Percentiles rank a stretch among this genome's conserved stretches.
These are phyloP conservation scores for Debaryomyces udenii DNA, from an alignment of 1,139 yeast species.

Conservation along the genomic window DNA sequence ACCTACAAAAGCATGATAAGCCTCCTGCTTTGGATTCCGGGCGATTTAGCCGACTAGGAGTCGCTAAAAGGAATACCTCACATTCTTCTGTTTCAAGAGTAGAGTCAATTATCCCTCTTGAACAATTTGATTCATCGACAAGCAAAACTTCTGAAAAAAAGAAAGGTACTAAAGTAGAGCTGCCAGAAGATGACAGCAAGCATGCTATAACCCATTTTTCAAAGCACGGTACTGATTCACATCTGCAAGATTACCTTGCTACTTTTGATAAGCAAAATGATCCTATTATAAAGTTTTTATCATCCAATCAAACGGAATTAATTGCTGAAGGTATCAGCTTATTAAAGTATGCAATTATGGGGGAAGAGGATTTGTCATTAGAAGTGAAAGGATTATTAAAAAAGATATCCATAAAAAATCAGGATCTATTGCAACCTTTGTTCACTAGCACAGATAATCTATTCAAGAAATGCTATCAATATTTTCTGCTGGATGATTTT, in stretches of 20 bases:
- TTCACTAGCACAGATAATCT: slow-evolving; percentile 30
- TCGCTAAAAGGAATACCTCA: slow-evolving; percentile 13
- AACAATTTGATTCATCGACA: not conserved
- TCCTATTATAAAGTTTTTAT: slow-evolving; percentile 40
- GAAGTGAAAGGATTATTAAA: slow-evolving; percentile 27
- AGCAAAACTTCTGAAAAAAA: slow-evolving; percentile 1
- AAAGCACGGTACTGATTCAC: not conserved
- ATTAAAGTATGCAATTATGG: slow-evolving; percentile 42
- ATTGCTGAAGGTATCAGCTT: slow-evolving; percentile 41
- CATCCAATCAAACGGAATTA: slow-evolving; percentile 32
- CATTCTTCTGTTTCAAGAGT: slow-evolving; percentile 4
- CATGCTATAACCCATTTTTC: not conserved
- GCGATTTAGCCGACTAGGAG: slow-evolving; percentile 6
- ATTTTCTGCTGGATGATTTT: slow-evolving; percentile 38
- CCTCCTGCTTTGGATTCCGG: not conserved
- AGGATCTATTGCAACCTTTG: slow-evolving; percentile 33
- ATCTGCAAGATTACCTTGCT: not conserved
- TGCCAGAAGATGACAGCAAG: not conserved
- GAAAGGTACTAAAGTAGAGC: not conserved
- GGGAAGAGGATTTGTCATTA: slow-evolving; percentile 36
- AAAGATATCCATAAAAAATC: slow-evolving; percentile 33
- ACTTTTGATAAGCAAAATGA: slow-evolving; percentile 33
- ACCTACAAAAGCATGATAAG: slow-evolving; percentile 3
- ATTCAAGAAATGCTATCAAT: slow-evolving; percentile 26
- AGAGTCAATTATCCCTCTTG: not conserved